Percentiles rank a stretch among this genome's conserved stretches.
Conservation (phyloP, 192 early-diverging fungal species). For the Martensiomyces pterosporus region DNA sequence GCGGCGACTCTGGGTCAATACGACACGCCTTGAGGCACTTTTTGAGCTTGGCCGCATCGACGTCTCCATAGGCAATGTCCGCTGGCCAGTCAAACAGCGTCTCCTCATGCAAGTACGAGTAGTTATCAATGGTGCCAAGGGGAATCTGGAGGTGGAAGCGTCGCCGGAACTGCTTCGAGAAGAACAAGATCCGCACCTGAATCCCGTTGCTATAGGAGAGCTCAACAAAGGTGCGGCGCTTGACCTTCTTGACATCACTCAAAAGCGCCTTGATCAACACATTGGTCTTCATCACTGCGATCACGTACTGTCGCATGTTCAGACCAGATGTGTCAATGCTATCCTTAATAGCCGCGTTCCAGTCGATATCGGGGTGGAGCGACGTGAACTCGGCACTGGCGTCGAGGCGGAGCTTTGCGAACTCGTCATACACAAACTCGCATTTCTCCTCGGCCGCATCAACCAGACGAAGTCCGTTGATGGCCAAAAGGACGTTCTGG, state of each 20-base stretch:
- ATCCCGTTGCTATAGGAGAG: constrained; percentile 27
- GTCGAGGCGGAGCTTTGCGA: constrained; percentile 33
- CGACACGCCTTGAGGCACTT: constrained; percentile 20
- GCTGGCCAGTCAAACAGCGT: constrained; percentile 31
- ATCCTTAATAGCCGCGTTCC: constrained; percentile 31
- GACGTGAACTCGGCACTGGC: constrained; percentile 39
- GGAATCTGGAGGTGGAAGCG: constrained; percentile 42
- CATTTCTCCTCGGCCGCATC: constrained; percentile 27
- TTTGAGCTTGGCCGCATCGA: constrained; percentile 17
- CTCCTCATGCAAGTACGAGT: constrained; percentile 24
- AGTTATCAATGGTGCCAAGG: constrained; percentile 22
- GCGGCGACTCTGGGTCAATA: constrained; percentile 15
- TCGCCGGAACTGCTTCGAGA: constrained; percentile 31
- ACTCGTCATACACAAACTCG: constrained; percentile 46
- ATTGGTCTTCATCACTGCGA: constrained; percentile 43
- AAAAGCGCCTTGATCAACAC: constrained; percentile 33
- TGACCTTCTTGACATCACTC: constrained; percentile 36
- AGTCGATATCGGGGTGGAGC: constrained; percentile 49
- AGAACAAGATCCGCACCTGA: constrained; percentile 42
- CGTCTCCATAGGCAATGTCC: constrained; percentile 33
- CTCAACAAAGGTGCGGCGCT: constrained; percentile 40
- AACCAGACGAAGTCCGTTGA: constrained; percentile 37
- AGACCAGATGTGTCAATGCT: constrained; percentile 7
- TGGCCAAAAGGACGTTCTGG: constrained; percentile 38
- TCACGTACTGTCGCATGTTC: constrained; percentile 31